A percentile compares a stretch with the other conserved stretches of the same genome.
phyloP scores from a whole-genome alignment of 1,284 basidiomycete genomes.

The Leccinum fuscescens region DNA sequence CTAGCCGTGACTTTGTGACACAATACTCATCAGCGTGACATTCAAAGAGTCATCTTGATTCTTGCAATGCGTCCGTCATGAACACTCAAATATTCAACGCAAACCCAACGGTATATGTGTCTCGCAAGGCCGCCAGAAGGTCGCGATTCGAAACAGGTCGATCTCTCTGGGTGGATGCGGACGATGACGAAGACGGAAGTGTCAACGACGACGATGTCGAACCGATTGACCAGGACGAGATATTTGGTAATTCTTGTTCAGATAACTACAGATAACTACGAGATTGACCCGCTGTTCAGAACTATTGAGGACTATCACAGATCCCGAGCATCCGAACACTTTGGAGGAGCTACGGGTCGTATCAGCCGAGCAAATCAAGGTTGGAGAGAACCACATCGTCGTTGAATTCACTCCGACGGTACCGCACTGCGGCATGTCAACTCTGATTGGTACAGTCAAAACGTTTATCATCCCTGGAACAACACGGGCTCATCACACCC shows the following conservation, averaged over 20 bases:
- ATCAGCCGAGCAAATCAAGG: constrained; percentile 81
- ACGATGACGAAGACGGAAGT: constrained; percentile 34
- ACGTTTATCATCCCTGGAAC: neutral
- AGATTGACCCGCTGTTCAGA: constrained; percentile 48
- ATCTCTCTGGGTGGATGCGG: constrained; percentile 53
- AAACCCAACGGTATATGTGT: constrained; percentile 58
- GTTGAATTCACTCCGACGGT: constrained; percentile 97
- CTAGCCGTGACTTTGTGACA: constrained; percentile 27
- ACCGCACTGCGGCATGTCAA: constrained; percentile 98
- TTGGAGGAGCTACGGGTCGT: constrained; percentile 97
- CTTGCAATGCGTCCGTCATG: constrained; percentile 31
- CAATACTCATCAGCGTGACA: constrained; percentile 14
- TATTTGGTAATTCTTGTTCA: constrained; percentile 50
- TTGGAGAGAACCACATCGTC: constrained; percentile 71
- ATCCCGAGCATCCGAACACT: constrained; percentile 97
- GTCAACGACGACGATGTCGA: constrained; percentile 40
- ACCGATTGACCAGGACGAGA: constrained; percentile 68
- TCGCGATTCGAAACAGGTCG: constrained; percentile 32
- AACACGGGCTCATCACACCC: constrained; percentile 4
- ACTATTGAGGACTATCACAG: constrained; percentile 88
- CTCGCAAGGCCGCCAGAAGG: constrained; percentile 41
- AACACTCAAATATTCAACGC: constrained; percentile 58
- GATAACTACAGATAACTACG: neutral
- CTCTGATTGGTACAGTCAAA: constrained; percentile 74
- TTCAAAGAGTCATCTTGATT: neutral